Conservation (phyloP, 331 rosid species). For the Saraca asoca region DNA sequence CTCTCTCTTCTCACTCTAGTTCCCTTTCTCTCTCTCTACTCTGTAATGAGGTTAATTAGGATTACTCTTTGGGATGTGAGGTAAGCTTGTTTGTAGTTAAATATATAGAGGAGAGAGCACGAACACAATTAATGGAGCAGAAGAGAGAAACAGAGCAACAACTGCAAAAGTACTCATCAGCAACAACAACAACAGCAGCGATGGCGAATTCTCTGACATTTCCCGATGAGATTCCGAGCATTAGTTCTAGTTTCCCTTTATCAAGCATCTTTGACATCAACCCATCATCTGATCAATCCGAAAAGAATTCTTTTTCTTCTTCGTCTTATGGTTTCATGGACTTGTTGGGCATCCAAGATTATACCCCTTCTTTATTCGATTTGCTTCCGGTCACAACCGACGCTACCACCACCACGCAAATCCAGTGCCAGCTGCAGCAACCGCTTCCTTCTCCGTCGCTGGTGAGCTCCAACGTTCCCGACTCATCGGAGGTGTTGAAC, state of each 20-base stretch:
- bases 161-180: too few species aligned
- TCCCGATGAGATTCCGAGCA: constrained; percentile 55
- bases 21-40: too few species aligned
- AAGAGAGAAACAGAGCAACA: constrained; percentile 44
- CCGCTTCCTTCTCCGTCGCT: constrained; percentile 39
- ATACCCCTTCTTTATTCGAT: constrained; percentile 50
- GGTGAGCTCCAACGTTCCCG: constrained; percentile 47
- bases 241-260: constrained; percentile 11
- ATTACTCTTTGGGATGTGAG: too few species aligned
- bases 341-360: constrained; percentile 43
- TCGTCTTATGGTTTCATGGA: constrained; percentile 51
- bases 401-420: neutral
- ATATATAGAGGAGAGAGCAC: constrained; percentile 25
- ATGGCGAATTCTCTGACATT: constrained; percentile 40
- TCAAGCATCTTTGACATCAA: constrained; percentile 52
- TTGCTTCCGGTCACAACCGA: constrained; percentile 42
- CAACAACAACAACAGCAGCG: neutral
- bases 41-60: too few species aligned
- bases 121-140: constrained; percentile 36
- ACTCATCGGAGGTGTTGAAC: constrained; percentile 63
- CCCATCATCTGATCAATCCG: constrained; percentile 27
- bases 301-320: constrained; percentile 1
- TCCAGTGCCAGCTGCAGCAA: too few species aligned
- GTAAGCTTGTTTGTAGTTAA: neutral
- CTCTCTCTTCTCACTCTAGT: too few species aligned